Percentiles rank a stretch among this genome's conserved stretches.
These are phyloP conservation scores for Sarcodon aspratus DNA, from an alignment of 768 basidiomycete species.

Conservation along the genomic window DNA sequence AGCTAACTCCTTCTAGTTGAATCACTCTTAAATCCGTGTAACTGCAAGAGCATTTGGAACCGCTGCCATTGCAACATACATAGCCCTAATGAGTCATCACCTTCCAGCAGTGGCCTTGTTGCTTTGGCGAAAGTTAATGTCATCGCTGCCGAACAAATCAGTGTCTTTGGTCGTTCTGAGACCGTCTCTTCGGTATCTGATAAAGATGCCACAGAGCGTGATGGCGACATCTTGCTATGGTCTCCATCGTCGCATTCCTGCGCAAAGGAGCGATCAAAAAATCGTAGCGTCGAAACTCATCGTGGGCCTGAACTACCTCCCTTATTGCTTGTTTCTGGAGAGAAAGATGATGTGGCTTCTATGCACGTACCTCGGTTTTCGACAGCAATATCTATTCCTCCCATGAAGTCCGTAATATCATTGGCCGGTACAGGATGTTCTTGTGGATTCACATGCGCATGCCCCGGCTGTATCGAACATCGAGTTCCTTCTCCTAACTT, in stretches of 20 bases:
- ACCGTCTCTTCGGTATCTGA: background rate
- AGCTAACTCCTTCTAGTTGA: constrained; percentile 30
- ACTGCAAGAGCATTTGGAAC: constrained; percentile 41
- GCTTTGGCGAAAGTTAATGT: background rate
- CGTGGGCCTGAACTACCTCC: constrained; percentile 7
- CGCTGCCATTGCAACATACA: constrained; percentile 32
- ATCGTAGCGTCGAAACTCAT: background rate
- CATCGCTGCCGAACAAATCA: background rate
- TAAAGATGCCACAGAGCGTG: background rate
- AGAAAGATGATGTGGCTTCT: background rate
- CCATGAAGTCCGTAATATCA: constrained; percentile 45
- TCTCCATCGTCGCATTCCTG: constrained; percentile 1
- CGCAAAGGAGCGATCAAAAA: background rate
- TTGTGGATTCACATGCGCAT: constrained; percentile 57
- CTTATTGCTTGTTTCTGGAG: background rate
- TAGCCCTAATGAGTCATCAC: constrained; percentile 5
- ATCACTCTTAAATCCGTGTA: constrained; percentile 52
- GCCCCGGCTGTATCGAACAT: constrained; percentile 66
- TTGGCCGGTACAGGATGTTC: constrained; percentile 62
- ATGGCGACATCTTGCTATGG: constrained; percentile 1
- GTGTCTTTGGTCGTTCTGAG: background rate
- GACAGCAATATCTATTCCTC: constrained; percentile 31
- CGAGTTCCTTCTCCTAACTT: constrained; percentile 25
- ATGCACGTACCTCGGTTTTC: constrained; percentile 24
- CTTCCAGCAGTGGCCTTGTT: background rate